Evolutionary conservation across 192 early-diverging fungal genomes (phyloP), one percentile per base, ranked within the genome.

Genomic region (Coemansia sp.): DNA sequence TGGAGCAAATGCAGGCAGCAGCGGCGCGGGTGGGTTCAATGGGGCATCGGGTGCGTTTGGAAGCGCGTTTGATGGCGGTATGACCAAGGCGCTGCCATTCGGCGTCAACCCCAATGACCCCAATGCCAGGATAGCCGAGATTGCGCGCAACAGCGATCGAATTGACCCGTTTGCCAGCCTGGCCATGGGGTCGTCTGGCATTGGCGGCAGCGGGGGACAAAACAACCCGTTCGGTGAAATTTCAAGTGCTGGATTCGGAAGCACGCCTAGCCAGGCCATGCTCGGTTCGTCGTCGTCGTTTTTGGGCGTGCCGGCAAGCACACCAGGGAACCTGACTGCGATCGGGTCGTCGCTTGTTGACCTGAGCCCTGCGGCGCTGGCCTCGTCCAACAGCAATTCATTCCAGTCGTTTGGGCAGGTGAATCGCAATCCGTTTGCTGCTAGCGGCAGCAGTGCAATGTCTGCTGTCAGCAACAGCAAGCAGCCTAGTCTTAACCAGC

Each of bases 161-260:
- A 82, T 82, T 40, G 80, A 82, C 41, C 80, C 80, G 38, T 82
- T 82, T 49, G 80, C 80, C 31, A 80, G 72, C 57, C 56, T 82
- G 32, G 80, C 80, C 5, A 60, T 70, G 60, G 49, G 63, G 0
- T 63, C 68, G 18, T 33, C 59, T 18, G 54, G 51, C 43, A 53
- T 51, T 38, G 26, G 40, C 3, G 42, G 40, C 25, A 39, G 45
- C 1, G 37, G 31, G 9, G 26, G 21, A 2, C 42, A 45, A 9
- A 56, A 40, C 52, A 77, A 70, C 19, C 74, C 68, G 17, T 65
- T 70, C 53, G 61, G 53, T 27, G 39, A 54, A n/a, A 18, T 53
- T 33, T 47, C 60, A 21, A 30, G 38, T 27, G 48, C 33, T 7
- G 51, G 54, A 5, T 29, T 56, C 7, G 30, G 51, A 0, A 58